Percentiles rank a stretch among this genome's conserved stretches.
These are phyloP conservation scores for Nitzschia palea DNA, from an alignment of 108 stramenopile genomes.

Conservation along the genomic window DNA sequence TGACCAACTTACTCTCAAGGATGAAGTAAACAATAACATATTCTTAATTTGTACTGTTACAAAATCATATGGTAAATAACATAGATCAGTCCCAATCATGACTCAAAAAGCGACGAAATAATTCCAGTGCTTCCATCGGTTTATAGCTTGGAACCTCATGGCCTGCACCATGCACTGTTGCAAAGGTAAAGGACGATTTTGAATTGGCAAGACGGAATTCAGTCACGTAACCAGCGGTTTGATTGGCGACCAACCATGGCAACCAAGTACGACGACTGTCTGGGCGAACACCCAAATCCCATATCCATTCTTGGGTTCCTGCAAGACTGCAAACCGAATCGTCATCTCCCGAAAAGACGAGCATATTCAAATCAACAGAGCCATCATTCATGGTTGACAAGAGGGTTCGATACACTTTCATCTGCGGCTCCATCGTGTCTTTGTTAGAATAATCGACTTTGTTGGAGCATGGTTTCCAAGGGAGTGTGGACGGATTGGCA, in stretches of 20 bases:
- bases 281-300: conserved; percentile 32
- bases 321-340: conserved; percentile 54
- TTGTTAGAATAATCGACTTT: conserved; percentile 23
- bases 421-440: conserved; percentile 1
- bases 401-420: conserved; percentile 22
- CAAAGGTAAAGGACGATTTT: conserved; percentile 48
- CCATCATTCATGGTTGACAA: conserved; percentile 14
- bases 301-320: conserved; percentile 60
- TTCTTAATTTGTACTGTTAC: too few relatives aligned
- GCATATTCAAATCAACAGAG: conserved; percentile 27
- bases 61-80: too few relatives aligned
- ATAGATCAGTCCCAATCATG: background rate
- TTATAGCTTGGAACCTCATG: conserved; percentile 78
- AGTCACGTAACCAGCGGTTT: conserved; percentile 71
- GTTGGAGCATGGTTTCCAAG: conserved; percentile 48
- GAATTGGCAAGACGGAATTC: conserved; percentile 30
- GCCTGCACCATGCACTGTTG: conserved; percentile 67
- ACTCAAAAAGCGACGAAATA: conserved; percentile 31
- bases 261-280: conserved; percentile 28
- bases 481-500: conserved; percentile 15
- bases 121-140: conserved; percentile 57
- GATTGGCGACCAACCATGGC: conserved; percentile 44
- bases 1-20: too few relatives aligned
- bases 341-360: conserved; percentile 65
- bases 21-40: too few relatives aligned